Base-by-base conservation (phyloP, 805 yeast species). In the Suhomyces canberraensis region DNA sequence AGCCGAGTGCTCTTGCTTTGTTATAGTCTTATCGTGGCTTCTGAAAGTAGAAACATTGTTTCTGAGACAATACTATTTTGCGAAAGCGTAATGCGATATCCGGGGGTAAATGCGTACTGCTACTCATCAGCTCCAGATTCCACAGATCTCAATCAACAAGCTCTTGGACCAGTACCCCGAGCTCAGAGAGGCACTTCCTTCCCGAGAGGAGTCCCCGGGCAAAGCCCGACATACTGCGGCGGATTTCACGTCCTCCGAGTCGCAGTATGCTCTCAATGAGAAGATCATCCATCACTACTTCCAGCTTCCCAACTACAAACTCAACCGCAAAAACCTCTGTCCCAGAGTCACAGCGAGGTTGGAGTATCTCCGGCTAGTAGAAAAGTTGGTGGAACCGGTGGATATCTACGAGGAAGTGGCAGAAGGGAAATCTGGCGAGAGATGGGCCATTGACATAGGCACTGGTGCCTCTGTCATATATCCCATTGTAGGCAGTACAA, bases 381-480 rank as follows among this genome's bases (percentile, higher is more conserved):
- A 51, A 16, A 31, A 37, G 19, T 34, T 42, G 19, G 30, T 40
- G 20, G 35, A 31, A 8, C 37, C 41, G 7, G 34, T 29, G 5
- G 49, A 44, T 11, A 27, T 42, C 13, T 25, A 7, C 27, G 15
- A 19, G 11, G 36, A 15, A 21, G 28, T 13, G 24, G 32, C 7
- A 25, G 29, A 20, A 22, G 22, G 19, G 13, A 11, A 19, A 19
- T 8, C 20, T 11, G 13, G 15, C 9, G 24, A 19, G 11, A 14
- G 35, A 8, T 39, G 41, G 40, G 28, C 39, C 7, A 27, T 51
- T 8, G 55, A 51, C 32, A 42, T 51, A 7, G 56, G 56, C 1
- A 50, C 55, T 8, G 56, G 56, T 3, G 41, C 56, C 3, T 47
- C 53, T 11, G 34, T 45, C 13, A 37, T 51, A 5, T 51, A 48